Conservation (phyloP, 345 rosid genomes). For the Combretum micranthum region DNA sequence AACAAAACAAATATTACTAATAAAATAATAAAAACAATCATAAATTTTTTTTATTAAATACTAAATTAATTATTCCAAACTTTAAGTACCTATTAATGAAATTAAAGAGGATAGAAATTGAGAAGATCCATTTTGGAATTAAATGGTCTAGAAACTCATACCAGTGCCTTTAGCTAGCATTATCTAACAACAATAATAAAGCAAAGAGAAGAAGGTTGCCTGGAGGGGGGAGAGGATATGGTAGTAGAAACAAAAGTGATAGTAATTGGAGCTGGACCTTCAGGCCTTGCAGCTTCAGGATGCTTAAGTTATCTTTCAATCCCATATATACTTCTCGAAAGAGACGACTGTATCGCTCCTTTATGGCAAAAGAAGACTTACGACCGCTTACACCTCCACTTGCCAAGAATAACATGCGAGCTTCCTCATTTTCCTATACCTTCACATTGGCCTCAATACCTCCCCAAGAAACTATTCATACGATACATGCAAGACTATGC, state of each 20-base stretch:
- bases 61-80: too few relatives aligned
- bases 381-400: conserved; percentile 77
- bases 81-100: too few relatives aligned
- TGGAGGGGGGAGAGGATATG: too few relatives aligned
- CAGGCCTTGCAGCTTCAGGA: conserved; percentile 67
- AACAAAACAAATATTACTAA: too few relatives aligned
- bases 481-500: conserved; percentile 52
- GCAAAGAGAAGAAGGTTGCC: too few relatives aligned
- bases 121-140: too few relatives aligned
- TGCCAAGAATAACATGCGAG: conserved; percentile 46
- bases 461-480: conserved; percentile 43
- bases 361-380: conserved; percentile 59
- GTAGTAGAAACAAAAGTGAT: conserved; percentile 21
- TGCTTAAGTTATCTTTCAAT: conserved; percentile 45
- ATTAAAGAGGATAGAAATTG: too few relatives aligned
- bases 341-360: conserved; percentile 58
- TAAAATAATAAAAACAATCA: too few relatives aligned
- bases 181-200: too few relatives aligned
- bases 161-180: too few relatives aligned
- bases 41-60: too few relatives aligned
- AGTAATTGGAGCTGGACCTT: conserved; percentile 73
- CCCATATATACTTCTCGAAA: conserved; percentile 59
- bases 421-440: conserved; percentile 56
- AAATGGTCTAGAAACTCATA: too few relatives aligned
- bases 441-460: conserved; percentile 31